Evolutionary conservation across 768 basidiomycete species (phyloP).

Genomic region (Rhodosporidiobolus sp.): DNA sequence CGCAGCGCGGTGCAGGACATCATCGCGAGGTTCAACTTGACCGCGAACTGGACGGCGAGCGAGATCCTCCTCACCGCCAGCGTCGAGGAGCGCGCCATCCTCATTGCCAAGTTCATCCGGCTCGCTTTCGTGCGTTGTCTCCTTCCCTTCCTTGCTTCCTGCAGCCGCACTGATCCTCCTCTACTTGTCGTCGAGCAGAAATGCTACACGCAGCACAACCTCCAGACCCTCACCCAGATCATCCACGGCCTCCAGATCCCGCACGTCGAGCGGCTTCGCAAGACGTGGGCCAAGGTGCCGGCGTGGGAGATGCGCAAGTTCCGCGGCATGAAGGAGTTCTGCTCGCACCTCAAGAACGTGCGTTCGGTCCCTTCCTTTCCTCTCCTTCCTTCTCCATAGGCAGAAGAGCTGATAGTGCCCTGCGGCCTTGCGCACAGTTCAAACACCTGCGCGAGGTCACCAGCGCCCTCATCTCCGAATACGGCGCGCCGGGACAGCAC

Average conservation of each 20-base stretch:
- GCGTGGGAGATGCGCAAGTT: conserved; percentile 70
- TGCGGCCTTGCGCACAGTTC: conserved; percentile 25
- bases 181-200: conserved; percentile 56
- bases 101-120: conserved; percentile 77
- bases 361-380: conserved; percentile 43
- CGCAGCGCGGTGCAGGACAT: conserved; percentile 51
- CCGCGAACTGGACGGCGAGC: conserved; percentile 72
- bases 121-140: conserved; percentile 69
- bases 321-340: conserved; percentile 66
- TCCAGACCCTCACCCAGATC: conserved; percentile 73
- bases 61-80: conserved; percentile 74
- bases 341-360: conserved; percentile 66
- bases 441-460: conserved; percentile 35
- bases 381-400: too few relatives aligned
- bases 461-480: conserved; percentile 30
- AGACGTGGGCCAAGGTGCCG: conserved; percentile 64
- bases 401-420: too few relatives aligned
- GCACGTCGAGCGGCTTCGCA: conserved; percentile 65
- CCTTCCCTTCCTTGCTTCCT: background rate
- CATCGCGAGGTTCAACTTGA: conserved; percentile 77
- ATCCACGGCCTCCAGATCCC: conserved; percentile 70
- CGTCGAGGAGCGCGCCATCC: conserved; percentile 57
- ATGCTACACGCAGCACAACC: conserved; percentile 73
- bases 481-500: conserved; percentile 26
- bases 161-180: background rate